Conservation (phyloP, 805 yeast species). For the Candida alai region DNA sequence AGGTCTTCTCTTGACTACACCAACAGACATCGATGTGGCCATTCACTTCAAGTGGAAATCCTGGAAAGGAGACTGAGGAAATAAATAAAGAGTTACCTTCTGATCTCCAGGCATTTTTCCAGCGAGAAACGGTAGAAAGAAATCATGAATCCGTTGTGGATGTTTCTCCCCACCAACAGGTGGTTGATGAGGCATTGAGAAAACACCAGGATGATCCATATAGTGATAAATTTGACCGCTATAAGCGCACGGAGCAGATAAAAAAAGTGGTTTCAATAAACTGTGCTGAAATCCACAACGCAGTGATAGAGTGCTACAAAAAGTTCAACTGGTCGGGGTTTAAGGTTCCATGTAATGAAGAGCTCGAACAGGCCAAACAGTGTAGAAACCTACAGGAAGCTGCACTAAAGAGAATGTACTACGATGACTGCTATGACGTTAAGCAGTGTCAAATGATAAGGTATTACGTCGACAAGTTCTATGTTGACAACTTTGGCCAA, state of each 20-base stretch:
- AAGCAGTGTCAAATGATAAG: conserved; percentile 36
- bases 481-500: conserved; percentile 35
- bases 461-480: conserved; percentile 32
- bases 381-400: conserved; percentile 34
- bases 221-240: conserved; percentile 25
- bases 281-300: conserved; percentile 38
- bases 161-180: conserved; percentile 22
- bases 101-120: conserved; percentile 29
- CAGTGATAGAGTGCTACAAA: conserved; percentile 33
- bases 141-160: conserved; percentile 21
- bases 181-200: conserved; percentile 23
- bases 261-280: conserved; percentile 28
- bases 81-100: conserved; percentile 32
- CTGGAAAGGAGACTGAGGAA: conserved; percentile 20
- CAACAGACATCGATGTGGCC: conserved; percentile 37
- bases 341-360: conserved; percentile 26
- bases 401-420: conserved; percentile 32
- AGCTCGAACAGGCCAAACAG: conserved; percentile 21
- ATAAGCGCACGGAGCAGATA: conserved; percentile 24
- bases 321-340: conserved; percentile 24
- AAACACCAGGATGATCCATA: conserved; percentile 14
- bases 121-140: conserved; percentile 25
- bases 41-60: conserved; percentile 15
- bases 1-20: no score
- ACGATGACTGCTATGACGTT: conserved; percentile 32